A percentile compares a stretch with the other conserved stretches of the same genome.
Evolutionary conservation across 1,139 yeast genomes (phyloP).

Genomic region (Yamadazyma mexicana): DNA sequence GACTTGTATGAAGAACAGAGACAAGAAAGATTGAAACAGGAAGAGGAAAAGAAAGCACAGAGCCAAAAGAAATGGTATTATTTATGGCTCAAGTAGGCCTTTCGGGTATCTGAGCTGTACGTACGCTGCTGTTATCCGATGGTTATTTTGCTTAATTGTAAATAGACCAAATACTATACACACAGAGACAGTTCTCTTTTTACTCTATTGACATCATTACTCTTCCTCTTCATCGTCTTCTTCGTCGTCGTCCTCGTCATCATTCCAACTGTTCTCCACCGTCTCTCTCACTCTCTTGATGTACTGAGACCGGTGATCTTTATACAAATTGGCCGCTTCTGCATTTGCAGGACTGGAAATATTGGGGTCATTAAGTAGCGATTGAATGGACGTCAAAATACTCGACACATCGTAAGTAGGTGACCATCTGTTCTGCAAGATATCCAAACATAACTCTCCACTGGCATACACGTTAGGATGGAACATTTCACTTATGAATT

Average conservation of each 20-base stretch:
- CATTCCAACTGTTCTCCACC: conserved; percentile 86
- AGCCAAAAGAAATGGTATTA: conserved; percentile 26
- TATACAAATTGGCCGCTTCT: conserved; percentile 94
- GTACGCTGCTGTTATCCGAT: too few relatives aligned
- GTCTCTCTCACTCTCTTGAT: conserved; percentile 89
- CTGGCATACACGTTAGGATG: conserved; percentile 96
- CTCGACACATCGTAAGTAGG: conserved; percentile 99
- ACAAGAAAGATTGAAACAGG: conserved; percentile 16
- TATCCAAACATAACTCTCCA: conserved; percentile 95
- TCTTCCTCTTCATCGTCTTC: conserved; percentile 63
- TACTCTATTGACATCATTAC: conserved; percentile 4
- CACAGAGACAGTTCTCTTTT: conserved; percentile 3
- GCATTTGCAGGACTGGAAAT: conserved; percentile 97
- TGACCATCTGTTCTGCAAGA: conserved; percentile 95
- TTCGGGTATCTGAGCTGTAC: not conserved
- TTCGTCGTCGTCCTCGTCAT: conserved; percentile 60
- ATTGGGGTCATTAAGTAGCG: conserved; percentile 91
- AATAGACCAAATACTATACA: conserved; percentile 5
- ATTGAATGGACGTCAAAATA: conserved; percentile 83
- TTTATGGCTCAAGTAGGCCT: conserved; percentile 23
- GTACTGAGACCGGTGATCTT: conserved; percentile 93
- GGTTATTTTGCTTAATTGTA: not conserved
- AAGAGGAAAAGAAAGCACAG: conserved; percentile 11
- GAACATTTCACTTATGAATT: conserved; percentile 91
- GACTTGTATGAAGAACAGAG: conserved; percentile 39